Evolutionary conservation across 805 yeast genomes (phyloP), one percentile per base, ranked within the genome.

Genomic region (Wickerhamomyces chambardii): DNA sequence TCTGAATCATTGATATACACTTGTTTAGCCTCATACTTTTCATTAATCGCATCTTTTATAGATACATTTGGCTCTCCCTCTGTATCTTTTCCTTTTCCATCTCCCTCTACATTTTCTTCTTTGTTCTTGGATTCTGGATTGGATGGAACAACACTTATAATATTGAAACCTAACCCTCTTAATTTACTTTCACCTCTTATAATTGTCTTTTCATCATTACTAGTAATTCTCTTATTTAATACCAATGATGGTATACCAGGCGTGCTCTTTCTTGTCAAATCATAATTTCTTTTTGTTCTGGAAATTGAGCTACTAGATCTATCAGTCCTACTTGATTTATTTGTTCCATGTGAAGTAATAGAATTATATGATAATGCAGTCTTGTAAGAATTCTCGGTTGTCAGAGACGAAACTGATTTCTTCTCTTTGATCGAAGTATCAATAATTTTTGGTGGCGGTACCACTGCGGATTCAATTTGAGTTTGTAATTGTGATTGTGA

Each of bases 181-280:
- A 28, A 9, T 27, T 10, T 17, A 19, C 17, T 16, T 14, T 34
- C 19, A 42, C 38, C 18, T 32, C 29, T 24, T 19, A 29, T 3
- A 32, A 27, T 14, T 38, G 34, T 21, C 29, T 33, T 15, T 11
- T 24, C n/a, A 24, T 24, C 27, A 11, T 7, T 6, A 11, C 6
- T 4, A 12, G 27, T 31, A 8, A 32, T 29, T 15, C 17, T 25
- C 14, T 38, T 30, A 3, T 32, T 18, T n/a, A 42, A 17, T 15
- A 46, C 25, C 6, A 48, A 22, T 17, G 39, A 46, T 11, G 51
- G 53, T 6, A 44, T 42, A 2, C 55, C 55, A 26, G 31, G 36
- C 3, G 43, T 36, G 29, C 37, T 51, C 25, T 45, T 45, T 37
- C 56, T 44, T 15, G 56, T 40, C 24, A 38, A 36, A 30, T 51